Percentiles rank a stretch among this genome's conserved stretches.
Conservation (phyloP, 2,329 filamentous ascomycete species). For the Fragosphaeria purpurea region DNA sequence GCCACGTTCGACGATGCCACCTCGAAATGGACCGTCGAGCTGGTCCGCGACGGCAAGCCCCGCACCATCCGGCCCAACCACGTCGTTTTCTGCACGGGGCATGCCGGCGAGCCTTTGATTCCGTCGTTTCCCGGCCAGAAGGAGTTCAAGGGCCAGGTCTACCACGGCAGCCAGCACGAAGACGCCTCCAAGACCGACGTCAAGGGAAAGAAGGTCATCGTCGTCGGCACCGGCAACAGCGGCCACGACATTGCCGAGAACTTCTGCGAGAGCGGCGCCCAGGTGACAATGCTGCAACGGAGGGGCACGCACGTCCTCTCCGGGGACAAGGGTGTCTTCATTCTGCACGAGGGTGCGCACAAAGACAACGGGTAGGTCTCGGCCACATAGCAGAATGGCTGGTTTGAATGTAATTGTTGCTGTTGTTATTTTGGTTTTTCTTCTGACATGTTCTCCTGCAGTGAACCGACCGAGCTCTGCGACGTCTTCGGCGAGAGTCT, state of each 20-base stretch:
- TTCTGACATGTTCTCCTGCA: constrained; percentile 8
- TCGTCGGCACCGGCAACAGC: constrained; percentile 47
- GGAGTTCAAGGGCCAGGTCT: not conserved
- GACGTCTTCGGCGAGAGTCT: constrained; percentile 22
- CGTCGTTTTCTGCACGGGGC: constrained; percentile 55
- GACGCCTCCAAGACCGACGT: constrained; percentile 22
- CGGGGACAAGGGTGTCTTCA: constrained; percentile 19
- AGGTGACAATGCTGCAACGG: constrained; percentile 49
- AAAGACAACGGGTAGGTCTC: not conserved
- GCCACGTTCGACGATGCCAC: constrained; percentile 40
- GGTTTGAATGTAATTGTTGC: no score
- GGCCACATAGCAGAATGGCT: no score
- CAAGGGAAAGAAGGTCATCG: constrained; percentile 39
- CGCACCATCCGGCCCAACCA: constrained; percentile 51
- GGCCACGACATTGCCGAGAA: constrained; percentile 48
- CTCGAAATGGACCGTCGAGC: constrained; percentile 42
- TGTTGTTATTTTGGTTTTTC: no score
- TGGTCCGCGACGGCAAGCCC: constrained; percentile 37
- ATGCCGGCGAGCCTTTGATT: constrained; percentile 53
- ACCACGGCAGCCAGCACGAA: constrained; percentile 2
- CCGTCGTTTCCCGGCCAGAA: constrained; percentile 23
- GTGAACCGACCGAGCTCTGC: constrained; percentile 36
- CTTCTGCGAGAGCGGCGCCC: constrained; percentile 44
- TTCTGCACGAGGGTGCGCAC: not conserved
- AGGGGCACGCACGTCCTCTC: constrained; percentile 44